A percentile compares a stretch with the other conserved stretches of the same genome.
phyloP scores from a whole-genome alignment of 73 alveolate species.

The Symbiodinium pilosum region DNA sequence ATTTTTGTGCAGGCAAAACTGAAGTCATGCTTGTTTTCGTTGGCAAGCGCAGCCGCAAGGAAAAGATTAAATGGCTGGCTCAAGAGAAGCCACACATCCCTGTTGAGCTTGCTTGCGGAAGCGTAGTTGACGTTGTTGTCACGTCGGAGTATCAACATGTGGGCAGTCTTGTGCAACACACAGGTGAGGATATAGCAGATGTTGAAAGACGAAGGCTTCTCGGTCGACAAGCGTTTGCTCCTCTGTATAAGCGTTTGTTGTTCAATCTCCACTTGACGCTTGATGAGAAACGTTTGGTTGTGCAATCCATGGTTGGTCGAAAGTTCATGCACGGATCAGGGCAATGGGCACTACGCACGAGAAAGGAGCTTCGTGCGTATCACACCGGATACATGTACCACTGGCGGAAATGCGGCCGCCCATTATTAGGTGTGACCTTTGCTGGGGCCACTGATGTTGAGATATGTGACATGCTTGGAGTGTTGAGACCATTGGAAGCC shows the following conservation, averaged over 20 bases:
- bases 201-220: neutral
- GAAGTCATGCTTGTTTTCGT: neutral
- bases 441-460: neutral
- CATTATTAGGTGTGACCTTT: neutral
- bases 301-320: neutral
- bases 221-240: neutral
- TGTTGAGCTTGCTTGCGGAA: neutral
- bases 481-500: neutral
- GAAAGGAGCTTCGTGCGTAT: neutral
- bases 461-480: neutral
- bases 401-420: neutral
- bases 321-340: neutral
- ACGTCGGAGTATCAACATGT: neutral
- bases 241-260: neutral
- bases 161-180: neutral
- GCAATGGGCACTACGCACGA: neutral
- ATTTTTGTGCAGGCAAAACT: neutral
- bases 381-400: neutral
- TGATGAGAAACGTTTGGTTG: neutral
- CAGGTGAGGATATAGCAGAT: neutral
- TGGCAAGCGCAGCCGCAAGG: neutral
- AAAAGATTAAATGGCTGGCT: neutral
- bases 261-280: neutral
- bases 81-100: neutral
- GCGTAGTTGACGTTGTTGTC: neutral